phyloP scores from a whole-genome alignment of 768 basidiomycete species.

The Termitomyces bulborhizus region DNA sequence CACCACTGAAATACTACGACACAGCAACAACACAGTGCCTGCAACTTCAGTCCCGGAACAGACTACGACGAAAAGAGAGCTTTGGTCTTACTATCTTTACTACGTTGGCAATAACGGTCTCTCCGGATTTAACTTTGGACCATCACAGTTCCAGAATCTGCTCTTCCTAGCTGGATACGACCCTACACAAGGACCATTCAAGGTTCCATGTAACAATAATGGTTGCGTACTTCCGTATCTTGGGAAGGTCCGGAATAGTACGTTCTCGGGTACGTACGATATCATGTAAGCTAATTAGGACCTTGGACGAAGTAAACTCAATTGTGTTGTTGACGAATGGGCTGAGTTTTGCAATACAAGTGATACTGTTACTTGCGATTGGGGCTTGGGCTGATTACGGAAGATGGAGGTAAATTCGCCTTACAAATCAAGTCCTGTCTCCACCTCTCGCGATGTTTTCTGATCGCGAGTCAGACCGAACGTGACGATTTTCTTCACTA shows the following conservation, averaged over 20 bases:
- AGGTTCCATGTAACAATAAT: constrained; percentile 41
- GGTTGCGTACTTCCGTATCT: constrained; percentile 64
- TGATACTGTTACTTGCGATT: constrained; percentile 54
- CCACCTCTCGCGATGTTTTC: neutral
- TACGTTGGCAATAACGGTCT: constrained; percentile 66
- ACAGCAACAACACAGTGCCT: neutral
- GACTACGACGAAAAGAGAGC: constrained; percentile 42
- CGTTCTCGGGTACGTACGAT: constrained; percentile 15
- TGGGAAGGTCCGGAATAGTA: constrained; percentile 54
- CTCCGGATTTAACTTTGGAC: constrained; percentile 67
- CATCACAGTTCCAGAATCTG: constrained; percentile 70
- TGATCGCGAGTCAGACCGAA: constrained; percentile 44
- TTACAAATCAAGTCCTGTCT: neutral
- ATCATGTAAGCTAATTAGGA: neutral
- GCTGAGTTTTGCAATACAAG: constrained; percentile 74
- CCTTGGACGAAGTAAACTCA: constrained; percentile 51
- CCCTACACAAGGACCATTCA: constrained; percentile 50
- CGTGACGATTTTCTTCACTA: constrained; percentile 70
- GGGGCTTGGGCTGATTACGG: constrained; percentile 84
- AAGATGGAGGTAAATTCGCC: constrained; percentile 50
- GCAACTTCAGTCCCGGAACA: neutral
- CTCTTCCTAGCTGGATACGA: constrained; percentile 71
- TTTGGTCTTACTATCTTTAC: constrained; percentile 58
- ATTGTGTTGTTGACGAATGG: constrained; percentile 77
- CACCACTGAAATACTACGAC: neutral